Conservation (phyloP, 2,329 filamentous ascomycete species). For the Rhinocladiella mackenziei region DNA sequence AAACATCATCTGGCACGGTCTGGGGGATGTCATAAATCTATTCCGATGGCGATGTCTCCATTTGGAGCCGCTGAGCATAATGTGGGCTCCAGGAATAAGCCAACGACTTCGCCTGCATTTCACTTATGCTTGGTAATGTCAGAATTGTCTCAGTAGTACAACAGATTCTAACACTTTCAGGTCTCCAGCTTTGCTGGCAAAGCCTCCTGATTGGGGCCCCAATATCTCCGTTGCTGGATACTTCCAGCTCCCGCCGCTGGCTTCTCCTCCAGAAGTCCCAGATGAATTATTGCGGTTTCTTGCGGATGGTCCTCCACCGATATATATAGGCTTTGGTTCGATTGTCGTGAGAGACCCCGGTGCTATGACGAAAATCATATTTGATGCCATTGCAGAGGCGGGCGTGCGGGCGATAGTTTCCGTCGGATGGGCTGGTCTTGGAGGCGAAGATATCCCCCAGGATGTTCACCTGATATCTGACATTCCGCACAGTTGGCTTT, state of each 20-base stretch:
- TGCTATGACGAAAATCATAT: constrained; percentile 65
- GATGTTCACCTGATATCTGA: constrained; percentile 80
- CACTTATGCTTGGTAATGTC: too few species aligned
- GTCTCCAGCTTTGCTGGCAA: constrained; percentile 75
- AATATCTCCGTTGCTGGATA: constrained; percentile 71
- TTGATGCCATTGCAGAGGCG: constrained; percentile 63
- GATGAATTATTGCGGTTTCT: constrained; percentile 64
- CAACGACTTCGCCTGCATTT: constrained; percentile 73
- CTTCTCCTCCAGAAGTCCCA: constrained; percentile 62
- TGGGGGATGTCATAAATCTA: constrained; percentile 85
- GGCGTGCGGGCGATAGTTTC: constrained; percentile 77
- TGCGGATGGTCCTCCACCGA: constrained; percentile 63
- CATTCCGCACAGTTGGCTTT: constrained; percentile 84
- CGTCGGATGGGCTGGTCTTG: constrained; percentile 83
- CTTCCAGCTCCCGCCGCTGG: constrained; percentile 70
- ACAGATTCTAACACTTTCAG: too few species aligned
- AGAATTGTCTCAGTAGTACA: too few species aligned
- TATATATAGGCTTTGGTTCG: constrained; percentile 80
- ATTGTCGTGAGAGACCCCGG: constrained; percentile 76
- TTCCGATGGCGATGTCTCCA: constrained; percentile 73
- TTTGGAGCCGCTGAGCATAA: constrained; percentile 70
- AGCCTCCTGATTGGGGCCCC: constrained; percentile 69
- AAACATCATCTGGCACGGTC: constrained; percentile 87
- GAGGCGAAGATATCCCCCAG: constrained; percentile 69
- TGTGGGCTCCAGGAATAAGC: constrained; percentile 78